Percentiles rank a stretch among this genome's conserved stretches.
Conservation (phyloP, 208 protist species). For the Trypanosoma scelopori region DNA sequence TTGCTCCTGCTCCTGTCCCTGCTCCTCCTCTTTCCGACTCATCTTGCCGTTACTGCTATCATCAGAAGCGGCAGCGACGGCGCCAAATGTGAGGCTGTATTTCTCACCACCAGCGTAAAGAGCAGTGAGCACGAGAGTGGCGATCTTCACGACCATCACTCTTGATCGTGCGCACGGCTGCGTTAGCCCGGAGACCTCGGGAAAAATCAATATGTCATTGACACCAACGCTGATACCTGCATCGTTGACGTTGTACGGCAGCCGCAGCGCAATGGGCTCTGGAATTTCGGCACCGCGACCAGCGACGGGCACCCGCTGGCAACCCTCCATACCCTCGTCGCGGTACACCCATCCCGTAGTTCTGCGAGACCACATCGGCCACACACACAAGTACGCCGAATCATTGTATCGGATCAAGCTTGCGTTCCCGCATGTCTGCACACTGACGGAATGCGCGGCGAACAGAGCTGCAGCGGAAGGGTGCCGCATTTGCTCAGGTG, state of each 20-base stretch:
- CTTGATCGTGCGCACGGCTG: not conserved
- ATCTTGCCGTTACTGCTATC: not conserved
- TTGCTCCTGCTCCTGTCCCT: not conserved
- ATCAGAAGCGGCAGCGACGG: not conserved
- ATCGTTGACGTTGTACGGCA: slow-evolving; percentile 59
- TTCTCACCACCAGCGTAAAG: slow-evolving; percentile 24
- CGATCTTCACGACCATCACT: slow-evolving; percentile 22
- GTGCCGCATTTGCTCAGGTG: not conserved
- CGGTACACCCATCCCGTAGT: slow-evolving; percentile 61
- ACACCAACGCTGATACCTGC: slow-evolving; percentile 59
- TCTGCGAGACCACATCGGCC: slow-evolving; percentile 53
- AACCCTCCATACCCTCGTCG: slow-evolving; percentile 16
- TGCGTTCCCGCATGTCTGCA: slow-evolving; percentile 48
- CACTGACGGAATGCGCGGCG: slow-evolving; percentile 34
- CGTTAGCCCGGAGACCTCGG: slow-evolving; percentile 22
- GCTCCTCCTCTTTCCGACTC: slow-evolving; percentile 3
- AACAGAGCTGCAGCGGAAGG: not conserved
- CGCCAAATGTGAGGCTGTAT: slow-evolving; percentile 13
- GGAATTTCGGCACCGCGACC: slow-evolving; percentile 39
- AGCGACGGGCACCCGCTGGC: slow-evolving; percentile 36
- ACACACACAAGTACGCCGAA: slow-evolving; percentile 50
- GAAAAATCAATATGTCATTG: slow-evolving; percentile 57
- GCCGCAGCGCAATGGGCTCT: slow-evolving; percentile 50
- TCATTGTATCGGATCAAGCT: slow-evolving; percentile 59
- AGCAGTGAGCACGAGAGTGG: slow-evolving; percentile 21